phyloP scores from a whole-genome alignment of 805 yeast species.

The Candida germanica region DNA sequence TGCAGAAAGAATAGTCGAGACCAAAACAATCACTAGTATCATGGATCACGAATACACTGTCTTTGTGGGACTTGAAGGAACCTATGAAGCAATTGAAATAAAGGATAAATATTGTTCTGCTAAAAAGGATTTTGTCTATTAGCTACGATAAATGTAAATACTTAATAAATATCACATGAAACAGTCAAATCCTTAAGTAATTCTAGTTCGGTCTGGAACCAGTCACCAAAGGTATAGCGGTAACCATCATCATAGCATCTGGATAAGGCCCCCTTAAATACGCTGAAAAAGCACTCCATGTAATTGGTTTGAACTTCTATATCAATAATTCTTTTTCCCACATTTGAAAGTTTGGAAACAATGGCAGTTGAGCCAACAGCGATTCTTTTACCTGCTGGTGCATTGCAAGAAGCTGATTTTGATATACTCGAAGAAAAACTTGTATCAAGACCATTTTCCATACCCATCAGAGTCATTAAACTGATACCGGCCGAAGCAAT shows the following conservation, averaged over 20 bases:
- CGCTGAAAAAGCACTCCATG: slow-evolving; percentile 1
- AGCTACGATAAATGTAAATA: too few relatives aligned
- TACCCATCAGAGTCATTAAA: background rate
- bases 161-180: too few relatives aligned
- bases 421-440: background rate
- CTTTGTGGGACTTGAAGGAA: slow-evolving; percentile 82
- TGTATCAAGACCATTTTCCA: slow-evolving; percentile 2
- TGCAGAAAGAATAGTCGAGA: slow-evolving; percentile 17
- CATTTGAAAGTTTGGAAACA: background rate
- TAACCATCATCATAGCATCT: background rate
- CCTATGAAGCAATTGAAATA: slow-evolving; percentile 89
- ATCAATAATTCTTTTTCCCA: slow-evolving; percentile 2
- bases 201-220: slow-evolving; percentile 12
- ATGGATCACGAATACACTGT: slow-evolving; percentile 66
- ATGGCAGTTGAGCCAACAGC: background rate
- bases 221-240: slow-evolving; percentile 8
- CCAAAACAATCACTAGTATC: slow-evolving; percentile 58
- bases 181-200: background rate
- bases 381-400: slow-evolving; percentile 2
- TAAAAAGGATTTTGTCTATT: slow-evolving; percentile 11
- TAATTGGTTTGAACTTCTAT: background rate
- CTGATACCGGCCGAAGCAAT: background rate
- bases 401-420: slow-evolving; percentile 4
- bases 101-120: slow-evolving; percentile 73
- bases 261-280: background rate